These are phyloP conservation scores for Plectosphaerella plurivora DNA, from an alignment of 2,329 filamentous ascomycete species.

Conservation along the genomic window DNA sequence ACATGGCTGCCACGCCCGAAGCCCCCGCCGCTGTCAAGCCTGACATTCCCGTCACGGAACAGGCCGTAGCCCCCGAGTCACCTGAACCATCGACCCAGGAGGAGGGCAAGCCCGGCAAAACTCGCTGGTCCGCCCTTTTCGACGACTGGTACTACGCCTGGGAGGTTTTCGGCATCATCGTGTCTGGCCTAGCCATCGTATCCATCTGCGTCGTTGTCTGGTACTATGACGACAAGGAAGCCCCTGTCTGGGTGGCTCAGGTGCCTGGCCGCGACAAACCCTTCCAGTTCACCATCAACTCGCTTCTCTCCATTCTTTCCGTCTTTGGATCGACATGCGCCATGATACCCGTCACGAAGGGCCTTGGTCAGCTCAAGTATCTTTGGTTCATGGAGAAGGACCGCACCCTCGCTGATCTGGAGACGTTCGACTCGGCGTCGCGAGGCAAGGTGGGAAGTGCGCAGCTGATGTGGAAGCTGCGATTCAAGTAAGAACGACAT, in stretches of 20 bases:
- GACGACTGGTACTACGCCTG: conserved; percentile 5
- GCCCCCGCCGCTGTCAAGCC: neutral
- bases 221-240: neutral
- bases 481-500: conserved; percentile 5
- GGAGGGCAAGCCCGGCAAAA: neutral
- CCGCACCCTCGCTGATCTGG: conserved; percentile 6
- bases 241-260: neutral
- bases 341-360: conserved; percentile 7
- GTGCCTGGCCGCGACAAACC: neutral
- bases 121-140: neutral
- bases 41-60: neutral
- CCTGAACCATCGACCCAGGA: neutral
- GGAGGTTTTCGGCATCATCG: conserved; percentile 4
- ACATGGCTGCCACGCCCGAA: no score
- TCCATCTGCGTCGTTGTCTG: conserved; percentile 2
- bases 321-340: conserved; percentile 6
- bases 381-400: conserved; percentile 8
- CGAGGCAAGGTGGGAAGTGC: conserved; percentile 5
- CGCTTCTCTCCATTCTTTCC: conserved; percentile 5
- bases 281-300: conserved; percentile 5
- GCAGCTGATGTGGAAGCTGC: conserved; percentile 5
- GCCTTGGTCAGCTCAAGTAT: conserved; percentile 7
- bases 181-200: conserved; percentile 3
- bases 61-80: neutral
- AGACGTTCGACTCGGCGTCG: conserved; percentile 7